phyloP scores from a whole-genome alignment of 768 basidiomycete species.

The Hericium erinaceus region DNA sequence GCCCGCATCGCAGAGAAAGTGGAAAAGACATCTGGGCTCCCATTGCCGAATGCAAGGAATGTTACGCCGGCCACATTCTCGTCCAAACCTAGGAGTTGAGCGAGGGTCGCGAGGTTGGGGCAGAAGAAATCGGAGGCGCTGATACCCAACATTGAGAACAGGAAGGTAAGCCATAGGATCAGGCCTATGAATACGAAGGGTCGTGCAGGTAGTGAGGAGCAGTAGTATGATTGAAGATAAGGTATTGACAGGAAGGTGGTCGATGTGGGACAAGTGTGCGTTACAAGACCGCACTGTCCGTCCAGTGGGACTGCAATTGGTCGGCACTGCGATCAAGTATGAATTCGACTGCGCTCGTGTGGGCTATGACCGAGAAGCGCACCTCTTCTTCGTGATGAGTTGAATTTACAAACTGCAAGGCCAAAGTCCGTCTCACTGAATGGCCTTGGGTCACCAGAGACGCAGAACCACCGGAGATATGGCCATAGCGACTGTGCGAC shows the following conservation, averaged over 20 bases:
- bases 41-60: slow-evolving; percentile 94
- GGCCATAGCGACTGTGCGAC: slow-evolving; percentile 34
- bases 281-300: slow-evolving; percentile 60
- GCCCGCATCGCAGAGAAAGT: slow-evolving; percentile 90
- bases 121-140: slow-evolving; percentile 96
- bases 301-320: slow-evolving; percentile 45
- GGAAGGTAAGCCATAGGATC: slow-evolving; percentile 75
- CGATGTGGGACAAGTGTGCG: slow-evolving; percentile 43
- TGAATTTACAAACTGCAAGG: neutral
- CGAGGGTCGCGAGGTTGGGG: slow-evolving; percentile 87
- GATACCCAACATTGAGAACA: slow-evolving; percentile 94
- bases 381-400: slow-evolving; percentile 4
- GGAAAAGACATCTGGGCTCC: slow-evolving; percentile 92
- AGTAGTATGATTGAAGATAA: slow-evolving; percentile 67
- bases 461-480: slow-evolving; percentile 8
- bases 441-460: neutral
- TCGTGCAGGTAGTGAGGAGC: slow-evolving; percentile 43
- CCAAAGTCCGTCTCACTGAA: neutral
- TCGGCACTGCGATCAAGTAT: slow-evolving; percentile 40
- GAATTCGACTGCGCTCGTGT: neutral
- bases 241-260: slow-evolving; percentile 61
- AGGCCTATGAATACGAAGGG: slow-evolving; percentile 56
- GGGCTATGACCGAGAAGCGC: slow-evolving; percentile 1
- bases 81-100: slow-evolving; percentile 75
- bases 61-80: slow-evolving; percentile 96